These are phyloP conservation scores for Monosporozyma solicola DNA, from an alignment of 805 yeast genomes.

Conservation along the genomic window DNA sequence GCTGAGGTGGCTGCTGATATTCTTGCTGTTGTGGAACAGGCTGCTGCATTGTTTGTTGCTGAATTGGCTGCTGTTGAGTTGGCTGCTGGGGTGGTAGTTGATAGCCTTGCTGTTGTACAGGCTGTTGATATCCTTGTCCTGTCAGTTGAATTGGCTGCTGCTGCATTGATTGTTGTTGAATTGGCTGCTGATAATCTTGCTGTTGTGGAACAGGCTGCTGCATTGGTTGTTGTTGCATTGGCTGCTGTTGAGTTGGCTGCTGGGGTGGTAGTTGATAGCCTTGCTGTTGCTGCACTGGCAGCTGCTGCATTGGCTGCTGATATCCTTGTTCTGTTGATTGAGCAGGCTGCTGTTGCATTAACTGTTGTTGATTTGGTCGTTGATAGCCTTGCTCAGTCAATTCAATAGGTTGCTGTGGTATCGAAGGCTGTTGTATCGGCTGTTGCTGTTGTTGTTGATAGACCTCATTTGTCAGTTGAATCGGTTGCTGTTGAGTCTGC, in stretches of 20 bases:
- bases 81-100: not conserved
- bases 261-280: constrained; percentile 3
- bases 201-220: constrained; percentile 8
- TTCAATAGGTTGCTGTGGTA: constrained; percentile 3
- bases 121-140: constrained; percentile 9
- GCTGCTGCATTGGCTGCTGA: constrained; percentile 6
- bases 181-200: constrained; percentile 2
- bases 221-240: not conserved
- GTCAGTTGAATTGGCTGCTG: constrained; percentile 2
- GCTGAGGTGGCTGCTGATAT: constrained; percentile 1
- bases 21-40: constrained; percentile 2
- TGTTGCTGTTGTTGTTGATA: not conserved
- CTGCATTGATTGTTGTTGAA: constrained; percentile 6
- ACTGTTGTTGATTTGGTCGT: constrained; percentile 7
- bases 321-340: not conserved
- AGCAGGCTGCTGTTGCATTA: not conserved
- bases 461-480: not conserved
- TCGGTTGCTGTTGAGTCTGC: constrained; percentile 4
- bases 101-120: not conserved
- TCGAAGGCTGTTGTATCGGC: constrained; percentile 5
- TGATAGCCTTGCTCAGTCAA: not conserved
- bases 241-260: constrained; percentile 7
- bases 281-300: constrained; percentile 6
- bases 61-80: not conserved
- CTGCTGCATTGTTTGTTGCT: constrained; percentile 1